Evolutionary conservation across 1,284 basidiomycete species (phyloP), one percentile per base, ranked within the genome.

Genomic region (Polyporus tsugae): DNA sequence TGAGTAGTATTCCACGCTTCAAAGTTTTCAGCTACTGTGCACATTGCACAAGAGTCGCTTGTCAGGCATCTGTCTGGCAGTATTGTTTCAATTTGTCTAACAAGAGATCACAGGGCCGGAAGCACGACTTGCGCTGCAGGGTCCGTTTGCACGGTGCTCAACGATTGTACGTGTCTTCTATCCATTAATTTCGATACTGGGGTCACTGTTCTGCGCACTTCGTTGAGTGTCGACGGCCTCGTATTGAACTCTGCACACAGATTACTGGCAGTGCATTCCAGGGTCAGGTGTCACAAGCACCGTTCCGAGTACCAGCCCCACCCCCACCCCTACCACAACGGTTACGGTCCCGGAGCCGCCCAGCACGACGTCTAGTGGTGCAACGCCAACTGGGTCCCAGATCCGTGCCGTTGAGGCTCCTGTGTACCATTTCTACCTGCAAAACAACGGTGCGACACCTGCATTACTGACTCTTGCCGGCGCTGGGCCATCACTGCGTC

Each of bases 371-470:
- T 71, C 80, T 1, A 78, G 81, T 36, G 83, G 81, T 19, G 78
- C 85, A n/a, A 75, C 83, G 5, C 81, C 85, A 9, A 84, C 85
- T 35, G 86, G 86, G 29, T 84, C 85, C 35, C 87, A 87, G 71
- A 87, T 89, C 67, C 84, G 87, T 60, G 79, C 84, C 1, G 87
- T 85, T 49, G 82, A 85, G 73, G 82, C 83, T 62, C 87, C 87
- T 5, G 86, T 87, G 6, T 88, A 80, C 72, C 87, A 89, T 72
- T 83, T 88, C 72, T 88, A 89, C 76, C 81, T 89, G 35, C 87
- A 88, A 73, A 83, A 82, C 72, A 77, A 79, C 60, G 83, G 86
- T 86, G 71, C 66, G 81, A 73, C 60, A 46, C 36, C 41, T 44
- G 60, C 52, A 7, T 60, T 60, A 38, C 38, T 7, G n/a, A n/a